Conservation (phyloP, 805 yeast genomes). For the Saccharomyces eubayanus region DNA sequence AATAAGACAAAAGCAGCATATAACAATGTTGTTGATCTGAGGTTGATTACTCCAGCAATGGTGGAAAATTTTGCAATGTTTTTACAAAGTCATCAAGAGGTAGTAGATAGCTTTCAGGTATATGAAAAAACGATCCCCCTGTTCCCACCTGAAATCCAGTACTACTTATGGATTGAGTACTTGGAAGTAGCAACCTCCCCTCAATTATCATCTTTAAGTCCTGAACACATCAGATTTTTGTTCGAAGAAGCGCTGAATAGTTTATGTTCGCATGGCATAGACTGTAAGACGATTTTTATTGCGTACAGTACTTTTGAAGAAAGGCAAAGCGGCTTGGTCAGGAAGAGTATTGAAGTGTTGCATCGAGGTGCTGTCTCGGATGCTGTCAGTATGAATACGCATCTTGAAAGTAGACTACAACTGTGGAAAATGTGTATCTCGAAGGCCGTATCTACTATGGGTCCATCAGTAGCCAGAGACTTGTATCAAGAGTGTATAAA, state of each 20-base stretch:
- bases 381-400: conserved; percentile 14
- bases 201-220: conserved; percentile 19
- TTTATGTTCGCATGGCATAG: conserved; percentile 37
- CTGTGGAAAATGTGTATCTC: conserved; percentile 39
- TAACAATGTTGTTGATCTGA: conserved; percentile 46
- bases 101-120: conserved; percentile 42
- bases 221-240: conserved; percentile 58
- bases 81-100: conserved; percentile 40
- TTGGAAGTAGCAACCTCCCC: conserved; percentile 39
- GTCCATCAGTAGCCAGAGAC: conserved; percentile 37
- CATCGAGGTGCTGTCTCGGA: conserved; percentile 32
- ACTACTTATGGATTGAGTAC: conserved; percentile 67
- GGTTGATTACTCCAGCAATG: conserved; percentile 60
- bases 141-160: conserved; percentile 48
- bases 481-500: conserved; percentile 47
- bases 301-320: conserved; percentile 59
- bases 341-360: conserved; percentile 43
- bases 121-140: conserved; percentile 61
- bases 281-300: conserved; percentile 41
- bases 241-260: conserved; percentile 58
- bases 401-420: conserved; percentile 25
- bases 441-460: conserved; percentile 35
- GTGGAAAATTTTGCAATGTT: conserved; percentile 60
- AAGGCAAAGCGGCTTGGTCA: conserved; percentile 38
- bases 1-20: conserved; percentile 32